Conservation (phyloP, 305 asterid genomes). For the Fraxinus platypoda region DNA sequence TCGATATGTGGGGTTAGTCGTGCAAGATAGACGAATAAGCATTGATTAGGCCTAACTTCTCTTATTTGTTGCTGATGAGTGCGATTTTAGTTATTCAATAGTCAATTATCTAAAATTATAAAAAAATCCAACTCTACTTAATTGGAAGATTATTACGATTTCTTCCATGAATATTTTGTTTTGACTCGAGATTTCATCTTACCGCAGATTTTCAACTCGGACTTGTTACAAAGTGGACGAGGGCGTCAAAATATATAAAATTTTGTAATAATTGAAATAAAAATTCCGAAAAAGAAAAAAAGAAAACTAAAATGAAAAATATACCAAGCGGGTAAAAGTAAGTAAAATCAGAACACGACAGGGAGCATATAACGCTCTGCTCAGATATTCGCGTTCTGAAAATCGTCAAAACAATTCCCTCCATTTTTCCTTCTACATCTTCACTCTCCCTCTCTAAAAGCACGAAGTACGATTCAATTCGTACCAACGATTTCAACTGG, state of each 20-base stretch:
- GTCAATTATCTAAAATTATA: too few relatives aligned
- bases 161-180: neutral
- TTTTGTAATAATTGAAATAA: neutral
- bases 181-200: neutral
- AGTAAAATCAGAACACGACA: neutral
- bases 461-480: neutral
- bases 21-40: neutral
- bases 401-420: constrained; percentile 29
- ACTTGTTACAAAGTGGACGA: neutral
- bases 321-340: neutral
- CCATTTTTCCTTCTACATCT: constrained; percentile 23
- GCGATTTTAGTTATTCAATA: too few relatives aligned
- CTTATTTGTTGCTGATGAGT: neutral
- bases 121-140: neutral
- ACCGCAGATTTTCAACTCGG: neutral
- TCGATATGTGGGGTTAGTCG: neutral
- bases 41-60: neutral
- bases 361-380: neutral
- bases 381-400: neutral
- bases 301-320: neutral
- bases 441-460: neutral
- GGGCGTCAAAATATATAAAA: neutral
- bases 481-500: constrained; percentile 17
- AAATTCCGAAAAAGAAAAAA: neutral
- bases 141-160: neutral